Base-by-base conservation (phyloP, 495 filamentous ascomycete species). In the Penicillium roqueforti region DNA sequence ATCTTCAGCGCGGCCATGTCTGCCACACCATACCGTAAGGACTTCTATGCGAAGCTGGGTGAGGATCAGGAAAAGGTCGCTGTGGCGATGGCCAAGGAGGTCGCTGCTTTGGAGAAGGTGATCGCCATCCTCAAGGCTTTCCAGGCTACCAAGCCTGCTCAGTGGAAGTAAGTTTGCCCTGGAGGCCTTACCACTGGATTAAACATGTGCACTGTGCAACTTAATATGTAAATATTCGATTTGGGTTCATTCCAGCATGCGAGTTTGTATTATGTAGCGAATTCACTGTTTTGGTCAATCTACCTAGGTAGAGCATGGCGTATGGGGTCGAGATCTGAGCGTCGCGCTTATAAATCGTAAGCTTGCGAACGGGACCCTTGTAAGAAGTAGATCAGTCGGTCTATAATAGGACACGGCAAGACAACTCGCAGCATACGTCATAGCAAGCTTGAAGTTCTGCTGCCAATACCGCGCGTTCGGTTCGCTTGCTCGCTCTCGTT, bases 1-100 rank as follows among this genome's bases (percentile, higher is more conserved):
- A 78, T 96, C 60, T 97, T 97, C 79, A 86, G 79, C 58, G 85
- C 89, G 51, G 93, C 95, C 58, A 96, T 97, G 90, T 80, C 80
- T 55, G 91, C 90, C 8, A 91, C 87, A 60, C 93, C 95, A 3
- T 95, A 95, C 78, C 84, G 91, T 38, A 88, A 87, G 57, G 86
- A 88, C 63, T 97, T 97, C 66, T 96, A 96, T 65, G 65, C 61
- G 44, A 97, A 96, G 80, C 73, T 97, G 22, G 92, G 88, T 13
- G 73, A 73, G 6, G 82, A 92, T 61, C 46, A 65, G 43, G 49
- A 26, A 8, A 79, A 84, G 69, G 83, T 95, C 45, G 48, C 75
- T 14, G 66, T 65, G 20, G 78, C 85, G 60, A 59, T 96, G 63
- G 69, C 72, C 58, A 70, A 75, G 58, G 95, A 92, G 80, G 78